These are phyloP conservation scores for Umbilicus rupestris DNA, from an alignment of 164 flowering plant genomes.

Conservation along the genomic window DNA sequence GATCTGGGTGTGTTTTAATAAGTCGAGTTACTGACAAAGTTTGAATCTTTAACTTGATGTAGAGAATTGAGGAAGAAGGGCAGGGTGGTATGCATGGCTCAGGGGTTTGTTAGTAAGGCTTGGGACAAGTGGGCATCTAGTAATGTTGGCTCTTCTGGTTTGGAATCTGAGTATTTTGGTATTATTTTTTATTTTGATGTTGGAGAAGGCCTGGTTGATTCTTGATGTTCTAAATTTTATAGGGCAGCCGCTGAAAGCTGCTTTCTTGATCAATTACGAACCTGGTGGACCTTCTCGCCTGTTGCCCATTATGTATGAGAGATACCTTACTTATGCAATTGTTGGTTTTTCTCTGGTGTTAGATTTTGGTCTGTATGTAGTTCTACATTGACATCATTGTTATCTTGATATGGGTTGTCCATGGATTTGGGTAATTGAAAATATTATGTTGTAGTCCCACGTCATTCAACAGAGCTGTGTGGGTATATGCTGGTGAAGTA, in stretches of 20 bases:
- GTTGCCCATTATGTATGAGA: slow-evolving; percentile 60
- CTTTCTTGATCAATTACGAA: slow-evolving; percentile 75
- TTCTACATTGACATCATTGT: no score
- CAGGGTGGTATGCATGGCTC: not conserved
- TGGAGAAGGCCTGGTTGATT: not conserved
- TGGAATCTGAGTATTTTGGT: not conserved
- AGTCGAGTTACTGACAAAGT: not conserved
- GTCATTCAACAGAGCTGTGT: no score
- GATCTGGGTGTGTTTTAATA: not conserved
- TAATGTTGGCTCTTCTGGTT: slow-evolving; percentile 1
- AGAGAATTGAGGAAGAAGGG: not conserved
- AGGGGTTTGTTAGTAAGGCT: not conserved
- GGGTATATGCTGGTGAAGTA: no score
- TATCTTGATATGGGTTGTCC: no score
- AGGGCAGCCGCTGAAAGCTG: slow-evolving; percentile 79
- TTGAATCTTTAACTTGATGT: not conserved
- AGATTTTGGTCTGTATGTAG: not conserved
- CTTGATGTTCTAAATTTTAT: slow-evolving; percentile 4
- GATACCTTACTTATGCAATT: not conserved
- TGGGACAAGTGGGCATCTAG: slow-evolving; percentile 3
- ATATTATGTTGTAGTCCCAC: no score
- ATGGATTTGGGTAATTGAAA: no score
- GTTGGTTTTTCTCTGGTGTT: not conserved
- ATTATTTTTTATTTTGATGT: not conserved
- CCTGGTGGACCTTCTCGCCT: slow-evolving; percentile 79